A percentile compares a stretch with the other conserved stretches of the same genome.
These are phyloP conservation scores for Hypoxylon lienhwacheense DNA, from an alignment of 495 filamentous ascomycete genomes.

Conservation along the genomic window DNA sequence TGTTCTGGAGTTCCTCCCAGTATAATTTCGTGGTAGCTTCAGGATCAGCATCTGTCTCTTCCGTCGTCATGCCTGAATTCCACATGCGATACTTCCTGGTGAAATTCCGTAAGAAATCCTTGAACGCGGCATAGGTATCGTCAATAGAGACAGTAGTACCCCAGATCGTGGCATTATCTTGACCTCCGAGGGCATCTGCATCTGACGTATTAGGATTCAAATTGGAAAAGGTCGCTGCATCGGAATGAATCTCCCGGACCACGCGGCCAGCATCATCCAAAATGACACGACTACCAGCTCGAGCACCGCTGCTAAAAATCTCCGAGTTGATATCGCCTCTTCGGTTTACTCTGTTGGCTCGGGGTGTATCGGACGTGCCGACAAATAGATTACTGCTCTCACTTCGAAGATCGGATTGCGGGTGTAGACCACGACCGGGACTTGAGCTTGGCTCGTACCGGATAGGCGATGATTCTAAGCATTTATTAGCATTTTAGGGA, in stretches of 20 bases:
- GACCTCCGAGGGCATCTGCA: conserved; percentile 81
- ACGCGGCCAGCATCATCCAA: conserved; percentile 81
- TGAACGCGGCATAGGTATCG: conserved; percentile 83
- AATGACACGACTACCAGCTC: conserved; percentile 69
- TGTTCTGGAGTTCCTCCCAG: conserved; percentile 81
- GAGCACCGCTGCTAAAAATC: conserved; percentile 64
- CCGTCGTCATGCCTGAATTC: conserved; percentile 76
- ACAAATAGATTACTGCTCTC: conserved; percentile 88
- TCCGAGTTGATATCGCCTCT: conserved; percentile 86
- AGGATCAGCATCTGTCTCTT: conserved; percentile 65
- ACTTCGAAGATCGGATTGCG: conserved; percentile 68
- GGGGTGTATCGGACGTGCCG: conserved; percentile 57
- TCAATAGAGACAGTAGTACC: conserved; percentile 94
- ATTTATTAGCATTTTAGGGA: conserved; percentile 18
- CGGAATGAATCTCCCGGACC: conserved; percentile 63
- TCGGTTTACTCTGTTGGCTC: conserved; percentile 52
- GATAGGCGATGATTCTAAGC: conserved; percentile 83
- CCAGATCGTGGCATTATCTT: conserved; percentile 85
- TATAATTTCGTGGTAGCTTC: conserved; percentile 74
- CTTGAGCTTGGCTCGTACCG: conserved; percentile 86
- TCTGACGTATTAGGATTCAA: conserved; percentile 87
- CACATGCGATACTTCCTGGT: conserved; percentile 92
- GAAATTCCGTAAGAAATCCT: conserved; percentile 88
- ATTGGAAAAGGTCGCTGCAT: conserved; percentile 84
- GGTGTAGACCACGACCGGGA: conserved; percentile 62